Evolutionary conservation across 2,329 filamentous ascomycete species (phyloP), one percentile per base, ranked within the genome.

Genomic region (Fusarium robinianum): DNA sequence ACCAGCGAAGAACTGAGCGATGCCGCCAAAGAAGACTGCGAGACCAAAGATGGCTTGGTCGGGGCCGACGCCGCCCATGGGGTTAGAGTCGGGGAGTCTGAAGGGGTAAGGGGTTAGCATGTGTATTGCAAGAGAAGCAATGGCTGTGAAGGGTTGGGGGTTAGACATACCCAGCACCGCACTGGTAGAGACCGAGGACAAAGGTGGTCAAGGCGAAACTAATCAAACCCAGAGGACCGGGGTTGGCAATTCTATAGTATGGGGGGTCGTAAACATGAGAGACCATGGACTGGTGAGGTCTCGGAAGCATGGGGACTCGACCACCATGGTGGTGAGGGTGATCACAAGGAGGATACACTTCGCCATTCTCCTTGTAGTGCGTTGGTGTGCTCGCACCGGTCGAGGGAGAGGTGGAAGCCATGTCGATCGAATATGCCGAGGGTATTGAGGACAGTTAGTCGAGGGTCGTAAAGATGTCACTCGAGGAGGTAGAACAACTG

Each of bases 201-300:
- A 85, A 84, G 8, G 81, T 84, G 8, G 83, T 84, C 52, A 83
- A 62, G n/a, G 81, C 80, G 66, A 86, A 85, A 67, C 78, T 80
- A 36, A 79, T 76, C 32, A 83, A 72, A 42, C 80, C 80, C 15
- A 83, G 71, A 8, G 80, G 80, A 45, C 79, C 79, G 32, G 80
- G 80, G 63, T 83, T 83, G 62, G 73, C 80, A 59, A 80, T 72
- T 49, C 76, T 78, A 64, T 62, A 61, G 43, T 66, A 63, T 2
- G 54, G 52, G 35, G 66, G 65, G 31, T 67, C 53, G 18, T 56
- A 55, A 23, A 69, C 67, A 46, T 69, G 66, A 9, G 66, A 69
- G 16, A 68, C 57, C 44, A 55, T 68, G 40, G 63, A 60, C 60
- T 67, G 66, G 35, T 66, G 64, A 36, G 61, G 59, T 41, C 55